Percentiles rank a stretch among this genome's conserved stretches.
Conservation (phyloP, 768 basidiomycete genomes). For the Phlebiopsis gigantea region DNA sequence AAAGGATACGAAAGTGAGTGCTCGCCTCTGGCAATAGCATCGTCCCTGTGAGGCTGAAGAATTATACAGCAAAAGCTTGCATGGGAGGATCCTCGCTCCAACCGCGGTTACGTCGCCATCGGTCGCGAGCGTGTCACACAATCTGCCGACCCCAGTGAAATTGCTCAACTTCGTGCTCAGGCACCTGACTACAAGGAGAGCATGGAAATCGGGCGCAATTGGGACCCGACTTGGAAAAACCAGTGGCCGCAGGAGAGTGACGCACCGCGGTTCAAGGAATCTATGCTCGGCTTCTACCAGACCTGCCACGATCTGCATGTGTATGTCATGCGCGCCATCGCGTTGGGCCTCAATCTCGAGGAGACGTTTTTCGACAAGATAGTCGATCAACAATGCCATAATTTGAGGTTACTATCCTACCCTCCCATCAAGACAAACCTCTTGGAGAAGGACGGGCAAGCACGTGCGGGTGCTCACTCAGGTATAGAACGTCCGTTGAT, state of each 20-base stretch:
- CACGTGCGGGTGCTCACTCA: constrained; percentile 80
- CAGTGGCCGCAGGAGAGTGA: constrained; percentile 67
- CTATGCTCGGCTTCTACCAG: constrained; percentile 75
- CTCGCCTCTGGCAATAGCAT: background rate
- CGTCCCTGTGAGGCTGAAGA: background rate
- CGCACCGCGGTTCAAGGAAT: constrained; percentile 62
- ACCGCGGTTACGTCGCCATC: constrained; percentile 77
- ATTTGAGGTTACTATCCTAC: constrained; percentile 75
- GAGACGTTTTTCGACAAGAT: constrained; percentile 73
- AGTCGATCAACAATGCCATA: constrained; percentile 75
- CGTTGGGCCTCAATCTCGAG: constrained; percentile 68
- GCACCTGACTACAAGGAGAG: constrained; percentile 81
- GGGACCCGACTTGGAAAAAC: constrained; percentile 74
- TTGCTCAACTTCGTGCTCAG: constrained; percentile 63
- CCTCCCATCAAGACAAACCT: constrained; percentile 63
- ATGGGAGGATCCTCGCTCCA: constrained; percentile 83
- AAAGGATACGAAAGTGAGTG: constrained; percentile 48
- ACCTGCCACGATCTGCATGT: constrained; percentile 74
- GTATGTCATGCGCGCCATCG: constrained; percentile 80
- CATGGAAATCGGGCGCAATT: constrained; percentile 88
- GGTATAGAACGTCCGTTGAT: constrained; percentile 36
- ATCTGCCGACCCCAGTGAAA: constrained; percentile 63
- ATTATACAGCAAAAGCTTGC: constrained; percentile 49
- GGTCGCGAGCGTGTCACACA: constrained; percentile 83
- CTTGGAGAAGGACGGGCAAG: constrained; percentile 59